Evolutionary conservation across 805 yeast species (phyloP).

Genomic region (Isabelozyma gotoi): DNA sequence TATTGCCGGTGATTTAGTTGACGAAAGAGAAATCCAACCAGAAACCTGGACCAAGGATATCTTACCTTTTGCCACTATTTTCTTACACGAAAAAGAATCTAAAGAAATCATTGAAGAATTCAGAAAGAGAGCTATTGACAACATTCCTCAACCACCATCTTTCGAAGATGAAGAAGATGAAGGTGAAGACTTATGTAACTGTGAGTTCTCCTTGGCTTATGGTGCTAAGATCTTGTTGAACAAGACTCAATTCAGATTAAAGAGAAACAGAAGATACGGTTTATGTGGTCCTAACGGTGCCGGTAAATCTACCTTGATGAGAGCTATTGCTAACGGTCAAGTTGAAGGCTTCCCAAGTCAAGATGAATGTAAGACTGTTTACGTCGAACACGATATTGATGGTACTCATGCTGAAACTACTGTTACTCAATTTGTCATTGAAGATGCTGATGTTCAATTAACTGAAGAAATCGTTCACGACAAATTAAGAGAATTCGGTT

Average conservation of each 20-base stretch:
- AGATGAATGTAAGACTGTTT: slow-evolving; percentile 98
- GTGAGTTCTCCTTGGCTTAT: slow-evolving; percentile 99
- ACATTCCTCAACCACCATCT: slow-evolving; percentile 94
- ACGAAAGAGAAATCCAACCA: slow-evolving; percentile 92
- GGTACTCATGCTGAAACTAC: slow-evolving; percentile 93
- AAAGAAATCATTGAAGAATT: slow-evolving; percentile 84
- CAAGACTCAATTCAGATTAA: slow-evolving; percentile 98
- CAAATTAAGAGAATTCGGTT: slow-evolving; percentile 86
- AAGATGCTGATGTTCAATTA: slow-evolving; percentile 73
- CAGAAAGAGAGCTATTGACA: slow-evolving; percentile 95
- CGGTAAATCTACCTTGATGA: slow-evolving; percentile 70
- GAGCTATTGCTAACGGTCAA: slow-evolving; percentile 96
- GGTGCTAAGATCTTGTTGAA: slow-evolving; percentile 99
- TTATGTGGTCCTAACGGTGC: slow-evolving; percentile 67
- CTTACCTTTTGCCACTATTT: slow-evolving; percentile 92
- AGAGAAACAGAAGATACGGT: slow-evolving; percentile 99
- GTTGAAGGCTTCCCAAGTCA: slow-evolving; percentile 99
- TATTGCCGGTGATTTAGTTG: slow-evolving; percentile 98
- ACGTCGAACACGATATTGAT: slow-evolving; percentile 99
- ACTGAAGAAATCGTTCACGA: slow-evolving; percentile 67
- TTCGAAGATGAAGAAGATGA: slow-evolving; percentile 97
- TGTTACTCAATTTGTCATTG: slow-evolving; percentile 87
- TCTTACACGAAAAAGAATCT: slow-evolving; percentile 91
- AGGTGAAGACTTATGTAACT: slow-evolving; percentile 99
- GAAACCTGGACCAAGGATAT: slow-evolving; percentile 85